Evolutionary conservation across 1,284 basidiomycete species (phyloP).

Genomic region (Macrocystidia cucumis): DNA sequence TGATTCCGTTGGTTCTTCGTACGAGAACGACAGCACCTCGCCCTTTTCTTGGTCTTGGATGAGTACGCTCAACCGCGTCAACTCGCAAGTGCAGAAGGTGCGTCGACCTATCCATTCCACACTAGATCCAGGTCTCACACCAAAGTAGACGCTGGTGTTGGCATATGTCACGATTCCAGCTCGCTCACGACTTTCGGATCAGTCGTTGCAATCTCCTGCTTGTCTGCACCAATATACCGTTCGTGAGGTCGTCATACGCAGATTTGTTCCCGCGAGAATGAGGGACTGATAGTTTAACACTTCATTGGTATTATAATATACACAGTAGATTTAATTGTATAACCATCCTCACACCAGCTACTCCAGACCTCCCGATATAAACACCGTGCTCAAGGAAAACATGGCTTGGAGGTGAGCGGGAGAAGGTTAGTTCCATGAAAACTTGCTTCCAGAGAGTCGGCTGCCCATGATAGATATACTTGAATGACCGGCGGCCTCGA

Average conservation of each 20-base stretch:
- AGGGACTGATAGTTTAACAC: conserved; percentile 74
- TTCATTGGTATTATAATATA: too few relatives aligned
- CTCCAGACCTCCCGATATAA: too few relatives aligned
- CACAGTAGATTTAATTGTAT: too few relatives aligned
- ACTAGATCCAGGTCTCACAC: conserved; percentile 1
- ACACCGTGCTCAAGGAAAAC: too few relatives aligned
- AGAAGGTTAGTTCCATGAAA: too few relatives aligned
- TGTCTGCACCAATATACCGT: conserved; percentile 70
- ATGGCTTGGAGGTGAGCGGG: too few relatives aligned
- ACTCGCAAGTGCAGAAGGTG: conserved; percentile 95
- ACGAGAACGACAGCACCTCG: conserved; percentile 55
- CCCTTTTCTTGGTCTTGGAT: conserved; percentile 93
- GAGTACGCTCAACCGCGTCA: conserved; percentile 94
- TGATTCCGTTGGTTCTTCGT: conserved; percentile 59
- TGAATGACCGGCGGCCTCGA: too few relatives aligned
- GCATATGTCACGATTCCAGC: conserved; percentile 88
- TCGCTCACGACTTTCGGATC: conserved; percentile 40
- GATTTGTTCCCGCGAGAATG: conserved; percentile 91
- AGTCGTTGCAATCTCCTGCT: conserved; percentile 58
- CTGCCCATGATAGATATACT: too few relatives aligned
- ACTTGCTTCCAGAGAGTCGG: too few relatives aligned
- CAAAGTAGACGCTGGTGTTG: conserved; percentile 74
- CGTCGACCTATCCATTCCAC: conserved; percentile 7
- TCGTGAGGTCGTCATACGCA: conserved; percentile 78
- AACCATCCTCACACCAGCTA: too few relatives aligned